phyloP scores from a whole-genome alignment of 1,284 basidiomycete genomes.

The Tausonia pullulans region DNA sequence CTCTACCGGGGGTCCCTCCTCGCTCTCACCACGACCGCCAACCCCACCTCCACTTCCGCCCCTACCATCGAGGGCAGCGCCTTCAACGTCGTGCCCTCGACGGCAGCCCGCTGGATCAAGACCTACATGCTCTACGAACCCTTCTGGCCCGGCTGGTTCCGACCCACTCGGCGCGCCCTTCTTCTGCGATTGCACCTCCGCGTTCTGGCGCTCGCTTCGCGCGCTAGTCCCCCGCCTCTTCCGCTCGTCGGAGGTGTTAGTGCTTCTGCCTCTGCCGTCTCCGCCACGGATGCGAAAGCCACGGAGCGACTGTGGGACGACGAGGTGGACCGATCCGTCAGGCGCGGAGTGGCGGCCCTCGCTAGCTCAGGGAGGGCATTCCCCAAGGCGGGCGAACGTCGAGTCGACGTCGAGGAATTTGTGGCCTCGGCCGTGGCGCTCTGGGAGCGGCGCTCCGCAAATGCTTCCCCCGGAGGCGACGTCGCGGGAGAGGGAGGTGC shows the following conservation, averaged over 20 bases:
- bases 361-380: slow-evolving; percentile 54
- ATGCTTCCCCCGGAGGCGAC: not conserved
- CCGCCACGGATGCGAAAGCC: slow-evolving; percentile 16
- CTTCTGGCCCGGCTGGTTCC: slow-evolving; percentile 64
- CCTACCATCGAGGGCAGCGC: too few relatives aligned
- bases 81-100: slow-evolving; percentile 13
- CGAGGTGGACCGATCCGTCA: slow-evolving; percentile 51
- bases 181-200: slow-evolving; percentile 59
- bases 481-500: slow-evolving; percentile 16
- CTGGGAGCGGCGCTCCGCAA: slow-evolving; percentile 44
- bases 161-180: slow-evolving; percentile 56
- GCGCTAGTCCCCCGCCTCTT: slow-evolving; percentile 6
- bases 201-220: slow-evolving; percentile 45
- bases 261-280: slow-evolving; percentile 6
- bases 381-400: slow-evolving; percentile 71
- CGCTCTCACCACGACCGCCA: slow-evolving; percentile 29
- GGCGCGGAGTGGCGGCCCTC: slow-evolving; percentile 56
- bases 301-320: slow-evolving; percentile 50
- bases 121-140: slow-evolving; percentile 50
- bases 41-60: too few relatives aligned
- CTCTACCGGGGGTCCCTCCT: slow-evolving; percentile 34
- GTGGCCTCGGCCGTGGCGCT: slow-evolving; percentile 67
- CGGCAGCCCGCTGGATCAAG: slow-evolving; percentile 39
- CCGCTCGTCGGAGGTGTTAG: slow-evolving; percentile 16
- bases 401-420: slow-evolving; percentile 68